Evolutionary conservation across 2,329 filamentous ascomycete species (phyloP).

Genomic region (Colletotrichum spaethianum): DNA sequence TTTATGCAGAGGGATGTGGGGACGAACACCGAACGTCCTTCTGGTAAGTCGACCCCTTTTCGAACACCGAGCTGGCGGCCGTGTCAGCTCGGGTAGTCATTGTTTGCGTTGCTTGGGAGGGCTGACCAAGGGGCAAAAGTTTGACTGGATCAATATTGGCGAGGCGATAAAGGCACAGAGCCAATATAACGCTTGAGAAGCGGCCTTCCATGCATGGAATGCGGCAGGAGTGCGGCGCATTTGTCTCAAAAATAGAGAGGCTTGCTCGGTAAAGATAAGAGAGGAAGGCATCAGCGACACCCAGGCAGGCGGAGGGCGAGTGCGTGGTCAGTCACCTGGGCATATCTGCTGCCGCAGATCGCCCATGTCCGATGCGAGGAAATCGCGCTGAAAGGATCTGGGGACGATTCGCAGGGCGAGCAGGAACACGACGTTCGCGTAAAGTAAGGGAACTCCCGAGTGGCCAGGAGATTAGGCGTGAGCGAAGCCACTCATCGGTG

Average conservation of each 20-base stretch:
- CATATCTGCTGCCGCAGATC: background rate
- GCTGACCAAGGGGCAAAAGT: slow-evolving; percentile 47
- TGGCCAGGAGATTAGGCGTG: background rate
- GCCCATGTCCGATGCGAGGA: background rate
- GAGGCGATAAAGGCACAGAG: slow-evolving; percentile 56
- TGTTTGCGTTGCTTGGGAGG: background rate
- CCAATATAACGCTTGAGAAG: slow-evolving; percentile 54
- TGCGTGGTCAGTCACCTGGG: background rate
- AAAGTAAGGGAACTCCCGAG: background rate
- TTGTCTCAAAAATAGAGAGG: background rate
- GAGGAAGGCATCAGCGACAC: background rate
- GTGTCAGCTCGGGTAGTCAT: background rate
- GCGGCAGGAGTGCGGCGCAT: background rate
- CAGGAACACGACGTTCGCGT: background rate
- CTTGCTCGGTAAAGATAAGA: background rate
- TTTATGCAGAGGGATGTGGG: slow-evolving; percentile 47
- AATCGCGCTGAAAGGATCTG: background rate
- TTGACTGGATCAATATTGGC: slow-evolving; percentile 60
- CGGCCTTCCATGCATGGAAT: slow-evolving; percentile 1
- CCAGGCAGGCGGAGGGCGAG: background rate
- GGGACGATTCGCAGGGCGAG: background rate
- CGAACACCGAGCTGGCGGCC: background rate
- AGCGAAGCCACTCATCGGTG: slow-evolving; percentile 40
- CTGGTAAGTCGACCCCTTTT: slow-evolving; percentile 49
- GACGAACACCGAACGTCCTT: slow-evolving; percentile 49